Evolutionary conservation across 1,284 basidiomycete genomes (phyloP).

Genomic region (Xerocomus nothofagi): DNA sequence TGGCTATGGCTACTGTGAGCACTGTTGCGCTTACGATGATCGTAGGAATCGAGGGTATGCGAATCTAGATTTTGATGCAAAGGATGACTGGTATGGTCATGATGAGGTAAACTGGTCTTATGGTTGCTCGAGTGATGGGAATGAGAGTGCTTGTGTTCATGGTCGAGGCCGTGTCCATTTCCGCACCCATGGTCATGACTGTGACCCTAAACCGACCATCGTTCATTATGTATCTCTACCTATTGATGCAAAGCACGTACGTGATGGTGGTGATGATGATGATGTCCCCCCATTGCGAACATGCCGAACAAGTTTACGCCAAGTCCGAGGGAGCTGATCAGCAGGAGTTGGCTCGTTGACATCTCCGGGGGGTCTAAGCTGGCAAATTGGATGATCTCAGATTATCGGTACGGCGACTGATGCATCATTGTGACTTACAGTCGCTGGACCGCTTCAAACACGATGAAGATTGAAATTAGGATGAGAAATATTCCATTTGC

Average conservation of each 20-base stretch:
- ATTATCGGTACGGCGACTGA: neutral
- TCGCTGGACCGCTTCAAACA: constrained; percentile 96
- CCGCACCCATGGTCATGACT: constrained; percentile 49
- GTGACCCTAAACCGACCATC: constrained; percentile 41
- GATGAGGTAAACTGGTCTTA: constrained; percentile 6
- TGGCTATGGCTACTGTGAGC: constrained; percentile 12
- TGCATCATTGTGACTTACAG: constrained; percentile 61
- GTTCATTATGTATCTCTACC: neutral
- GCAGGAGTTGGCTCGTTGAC: constrained; percentile 91
- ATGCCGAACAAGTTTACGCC: constrained; percentile 97
- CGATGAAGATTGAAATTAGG: constrained; percentile 96
- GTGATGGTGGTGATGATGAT: constrained; percentile 91
- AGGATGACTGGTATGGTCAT: constrained; percentile 26
- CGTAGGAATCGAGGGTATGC: constrained; percentile 15
- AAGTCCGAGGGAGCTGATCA: constrained; percentile 88
- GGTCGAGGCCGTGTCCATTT: constrained; percentile 47
- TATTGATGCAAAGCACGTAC: constrained; percentile 41
- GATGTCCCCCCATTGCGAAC: constrained; percentile 97
- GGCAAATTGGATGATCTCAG: constrained; percentile 8
- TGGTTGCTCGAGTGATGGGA: constrained; percentile 12
- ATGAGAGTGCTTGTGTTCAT: constrained; percentile 38
- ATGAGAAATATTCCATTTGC: constrained; percentile 98
- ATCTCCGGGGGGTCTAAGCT: constrained; percentile 96
- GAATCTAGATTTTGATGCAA: constrained; percentile 36
- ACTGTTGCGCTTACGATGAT: constrained; percentile 17